Evolutionary conservation across 2,329 filamentous ascomycete species (phyloP).

Genomic region (Pyricularia pennisetigena): DNA sequence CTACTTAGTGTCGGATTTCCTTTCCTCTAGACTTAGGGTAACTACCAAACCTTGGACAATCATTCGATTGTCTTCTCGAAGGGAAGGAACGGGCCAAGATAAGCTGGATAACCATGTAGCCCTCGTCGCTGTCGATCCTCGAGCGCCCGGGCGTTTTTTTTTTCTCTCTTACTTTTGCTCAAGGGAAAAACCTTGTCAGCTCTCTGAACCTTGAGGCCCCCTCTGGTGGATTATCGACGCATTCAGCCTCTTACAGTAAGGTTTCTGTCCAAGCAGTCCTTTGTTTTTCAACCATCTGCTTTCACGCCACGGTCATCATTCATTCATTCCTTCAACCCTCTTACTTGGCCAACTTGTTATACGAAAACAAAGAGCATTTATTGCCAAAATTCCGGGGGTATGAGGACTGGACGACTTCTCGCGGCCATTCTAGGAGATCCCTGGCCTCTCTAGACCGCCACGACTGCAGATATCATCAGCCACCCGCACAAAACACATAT

Average conservation of each 20-base stretch:
- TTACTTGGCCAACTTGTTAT: background rate
- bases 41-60: background rate
- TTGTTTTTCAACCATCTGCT: background rate
- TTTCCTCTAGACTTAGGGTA: background rate
- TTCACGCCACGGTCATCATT: background rate
- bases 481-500: background rate
- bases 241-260: background rate
- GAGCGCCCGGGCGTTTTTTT: background rate
- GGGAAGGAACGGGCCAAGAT: background rate
- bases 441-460: background rate
- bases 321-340: background rate
- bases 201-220: background rate
- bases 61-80: background rate
- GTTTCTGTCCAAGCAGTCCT: background rate
- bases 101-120: background rate
- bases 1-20: background rate
- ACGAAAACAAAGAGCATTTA: background rate
- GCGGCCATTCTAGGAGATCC: background rate
- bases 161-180: background rate
- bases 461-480: background rate
- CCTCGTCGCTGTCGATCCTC: background rate
- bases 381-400: background rate
- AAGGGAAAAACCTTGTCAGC: background rate
- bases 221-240: background rate
- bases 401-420: background rate